Conservation (phyloP, 495 filamentous ascomycete species). For the Lophiostoma macrostomum region DNA sequence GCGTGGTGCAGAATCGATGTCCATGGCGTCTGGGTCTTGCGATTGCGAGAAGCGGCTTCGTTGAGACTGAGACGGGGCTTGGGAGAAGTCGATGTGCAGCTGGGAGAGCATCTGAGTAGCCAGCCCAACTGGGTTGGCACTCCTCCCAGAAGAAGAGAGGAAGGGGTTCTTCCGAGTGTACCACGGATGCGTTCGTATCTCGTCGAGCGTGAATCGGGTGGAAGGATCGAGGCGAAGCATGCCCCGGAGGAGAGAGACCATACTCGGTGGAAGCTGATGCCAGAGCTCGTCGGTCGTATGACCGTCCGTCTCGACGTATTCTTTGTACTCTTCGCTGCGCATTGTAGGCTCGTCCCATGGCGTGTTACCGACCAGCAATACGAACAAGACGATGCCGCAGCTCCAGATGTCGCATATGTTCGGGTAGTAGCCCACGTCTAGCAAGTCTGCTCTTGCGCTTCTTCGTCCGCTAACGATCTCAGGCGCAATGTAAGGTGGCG, state of each 20-base stretch:
- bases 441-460: conserved; percentile 32
- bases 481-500: conserved; percentile 94
- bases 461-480: conserved; percentile 58
- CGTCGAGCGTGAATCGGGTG: conserved; percentile 78
- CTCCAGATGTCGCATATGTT: conserved; percentile 95
- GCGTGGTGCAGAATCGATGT: conserved; percentile 41
- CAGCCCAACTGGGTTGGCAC: conserved; percentile 75
- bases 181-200: conserved; percentile 92
- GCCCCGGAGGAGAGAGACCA: conserved; percentile 81
- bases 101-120: conserved; percentile 91
- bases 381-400: conserved; percentile 93
- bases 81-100: conserved; percentile 85
- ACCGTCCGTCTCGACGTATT: conserved; percentile 76
- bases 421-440: conserved; percentile 68
- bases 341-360: conserved; percentile 93
- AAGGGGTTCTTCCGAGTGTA: conserved; percentile 80
- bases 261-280: conserved; percentile 72
- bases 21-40: conserved; percentile 47
- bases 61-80: conserved; percentile 58
- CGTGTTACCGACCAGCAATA: conserved; percentile 91
- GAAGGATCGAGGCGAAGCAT: conserved; percentile 83
- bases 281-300: conserved; percentile 82
- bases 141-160: conserved; percentile 67
- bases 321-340: conserved; percentile 51
- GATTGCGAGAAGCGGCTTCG: conserved; percentile 20